Conservation (phyloP, 768 basidiomycete genomes). For the Suillus hirtellus region DNA sequence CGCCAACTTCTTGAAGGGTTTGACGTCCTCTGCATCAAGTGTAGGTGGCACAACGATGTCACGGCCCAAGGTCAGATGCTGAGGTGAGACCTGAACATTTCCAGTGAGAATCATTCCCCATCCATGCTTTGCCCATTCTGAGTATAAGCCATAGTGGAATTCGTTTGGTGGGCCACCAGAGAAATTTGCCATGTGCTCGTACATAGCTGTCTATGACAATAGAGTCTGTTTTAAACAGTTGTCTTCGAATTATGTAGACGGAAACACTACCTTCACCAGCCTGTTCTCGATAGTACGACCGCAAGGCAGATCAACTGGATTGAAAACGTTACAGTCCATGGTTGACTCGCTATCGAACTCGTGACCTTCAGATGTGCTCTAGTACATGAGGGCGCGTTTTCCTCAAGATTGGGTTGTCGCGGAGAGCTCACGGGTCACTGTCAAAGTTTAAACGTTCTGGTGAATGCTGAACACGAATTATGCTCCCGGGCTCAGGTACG, state of each 20-base stretch:
- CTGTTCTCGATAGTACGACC: conserved; percentile 44
- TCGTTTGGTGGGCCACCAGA: conserved; percentile 73
- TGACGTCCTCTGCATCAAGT: conserved; percentile 43
- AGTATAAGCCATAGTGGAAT: conserved; percentile 65
- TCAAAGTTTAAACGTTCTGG: not conserved
- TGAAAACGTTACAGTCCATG: conserved; percentile 26
- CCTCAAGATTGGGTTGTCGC: not conserved
- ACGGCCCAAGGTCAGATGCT: conserved; percentile 70
- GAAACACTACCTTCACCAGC: conserved; percentile 50
- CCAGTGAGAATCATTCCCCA: conserved; percentile 94
- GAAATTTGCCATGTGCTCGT: conserved; percentile 73
- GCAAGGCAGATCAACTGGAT: conserved; percentile 33
- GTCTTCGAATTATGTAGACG: not conserved
- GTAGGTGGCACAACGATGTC: conserved; percentile 62
- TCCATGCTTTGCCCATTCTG: conserved; percentile 67
- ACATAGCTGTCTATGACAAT: conserved; percentile 73
- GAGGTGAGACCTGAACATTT: conserved; percentile 67
- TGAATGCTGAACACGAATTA: too few relatives aligned
- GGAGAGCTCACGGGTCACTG: not conserved
- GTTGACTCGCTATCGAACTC: not conserved
- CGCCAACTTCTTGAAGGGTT: conserved; percentile 53
- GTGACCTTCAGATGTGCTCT: not conserved
- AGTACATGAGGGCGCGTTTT: not conserved
- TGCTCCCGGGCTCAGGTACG: too few relatives aligned
- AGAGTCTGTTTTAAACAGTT: not conserved